Evolutionary conservation across 106 monocot species (phyloP), one percentile per base, ranked within the genome.

Genomic region (Phalaenopsis equestris): DNA sequence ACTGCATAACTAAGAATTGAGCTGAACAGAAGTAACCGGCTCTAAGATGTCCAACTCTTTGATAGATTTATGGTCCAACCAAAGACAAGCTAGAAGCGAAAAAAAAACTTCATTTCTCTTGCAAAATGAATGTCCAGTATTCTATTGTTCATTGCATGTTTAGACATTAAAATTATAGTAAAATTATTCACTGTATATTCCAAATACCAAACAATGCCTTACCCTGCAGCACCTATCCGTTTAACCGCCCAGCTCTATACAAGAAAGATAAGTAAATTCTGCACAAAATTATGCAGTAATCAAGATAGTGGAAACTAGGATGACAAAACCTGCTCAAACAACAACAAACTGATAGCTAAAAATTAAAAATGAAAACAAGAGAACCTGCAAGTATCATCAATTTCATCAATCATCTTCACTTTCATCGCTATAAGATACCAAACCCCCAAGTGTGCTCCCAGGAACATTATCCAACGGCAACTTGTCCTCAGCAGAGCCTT

Each of bases 401-500:
- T 41, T 72, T 72, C 24, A 76, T 76, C 49, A 76, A 43, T 92
- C 92, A 57, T 85, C 90, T 2, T 92, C 92, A 39, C 95, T 89
- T 80, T 95, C 92, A 85, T 91, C 93, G 65, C 87, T 85, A 55
- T 95, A 95, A 38, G 92, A 86, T 23, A 93, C 95, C 85, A 95
- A 82, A 85, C 89, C 81, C 8, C 87, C 85, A 39, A 87, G 10
- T 3, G 80, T 52, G 2, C 21, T 80, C 30, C 46, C 73, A 12
- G 77, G 57, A 72, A 49, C 48, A 78, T 48, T 81, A 73, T 82
- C 80, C 43, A 55, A 48, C 3, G 77, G 75, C 38, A 76, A 55
- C 77, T 87, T 86, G 12, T 76, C 65, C 6, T 57, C 79, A 17
- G 57, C 14, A 18, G 52, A 72, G 42, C 39, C 82, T 68, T 72